Percentiles rank a stretch among this genome's conserved stretches.
These are phyloP conservation scores for Candida anutae DNA, from an alignment of 1,139 yeast species.

Conservation along the genomic window DNA sequence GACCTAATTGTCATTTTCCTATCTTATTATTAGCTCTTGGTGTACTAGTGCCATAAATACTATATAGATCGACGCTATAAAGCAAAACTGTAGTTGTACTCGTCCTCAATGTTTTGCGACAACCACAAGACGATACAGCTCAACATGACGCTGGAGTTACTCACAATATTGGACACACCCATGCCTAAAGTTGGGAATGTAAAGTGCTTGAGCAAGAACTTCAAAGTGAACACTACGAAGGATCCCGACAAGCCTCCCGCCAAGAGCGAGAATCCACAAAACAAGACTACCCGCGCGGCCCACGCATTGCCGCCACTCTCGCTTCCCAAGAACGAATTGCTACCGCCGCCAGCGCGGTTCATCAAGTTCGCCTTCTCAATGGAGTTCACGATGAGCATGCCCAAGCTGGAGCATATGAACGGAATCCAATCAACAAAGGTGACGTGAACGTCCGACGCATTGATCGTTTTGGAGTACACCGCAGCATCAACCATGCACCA, in stretches of 20 bases:
- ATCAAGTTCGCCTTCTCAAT: slow-evolving; percentile 79
- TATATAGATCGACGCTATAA: slow-evolving; percentile 30
- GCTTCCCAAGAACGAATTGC: slow-evolving; percentile 16
- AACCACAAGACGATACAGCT: slow-evolving; percentile 88
- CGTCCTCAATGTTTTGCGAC: slow-evolving; percentile 92
- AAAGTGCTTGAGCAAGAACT: slow-evolving; percentile 73
- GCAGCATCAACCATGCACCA: slow-evolving; percentile 90
- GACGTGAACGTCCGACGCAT: slow-evolving; percentile 81
- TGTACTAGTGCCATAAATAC: too few relatives aligned
- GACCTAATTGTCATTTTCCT: too few relatives aligned
- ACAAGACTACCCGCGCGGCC: slow-evolving; percentile 88
- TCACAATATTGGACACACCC: slow-evolving; percentile 86
- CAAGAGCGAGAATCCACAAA: slow-evolving; percentile 82
- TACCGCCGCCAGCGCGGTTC: slow-evolving; percentile 42
- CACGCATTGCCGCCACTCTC: slow-evolving; percentile 53
- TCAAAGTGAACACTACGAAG: slow-evolving; percentile 76
- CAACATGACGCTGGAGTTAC: slow-evolving; percentile 73
- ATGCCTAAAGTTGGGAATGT: slow-evolving; percentile 84
- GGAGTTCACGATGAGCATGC: slow-evolving; percentile 87
- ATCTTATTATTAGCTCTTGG: too few relatives aligned
- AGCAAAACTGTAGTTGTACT: slow-evolving; percentile 85
- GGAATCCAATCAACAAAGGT: slow-evolving; percentile 96
- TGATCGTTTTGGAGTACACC: slow-evolving; percentile 72
- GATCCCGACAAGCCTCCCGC: slow-evolving; percentile 96
- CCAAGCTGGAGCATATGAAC: slow-evolving; percentile 76